A percentile compares a stretch with the other conserved stretches of the same genome.
Conservation (phyloP, 306 rosid genomes). For the Potentilla sterilis region DNA sequence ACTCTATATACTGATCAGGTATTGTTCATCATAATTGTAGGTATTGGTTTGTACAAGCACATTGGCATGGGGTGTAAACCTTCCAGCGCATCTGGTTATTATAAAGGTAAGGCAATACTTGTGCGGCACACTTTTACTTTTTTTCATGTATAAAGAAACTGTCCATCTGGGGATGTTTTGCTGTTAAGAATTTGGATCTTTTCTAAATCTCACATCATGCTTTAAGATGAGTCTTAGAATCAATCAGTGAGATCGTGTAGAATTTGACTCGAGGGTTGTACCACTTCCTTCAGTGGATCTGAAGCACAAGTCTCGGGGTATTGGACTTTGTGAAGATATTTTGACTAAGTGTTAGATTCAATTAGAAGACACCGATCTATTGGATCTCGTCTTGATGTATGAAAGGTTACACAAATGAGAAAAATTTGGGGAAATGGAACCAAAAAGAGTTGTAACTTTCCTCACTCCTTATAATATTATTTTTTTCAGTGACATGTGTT, state of each 20-base stretch:
- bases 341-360: not conserved
- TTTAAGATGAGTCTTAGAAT: not conserved
- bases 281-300: not conserved
- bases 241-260: not conserved
- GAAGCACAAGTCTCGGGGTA: not conserved
- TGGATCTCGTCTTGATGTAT: not conserved
- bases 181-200: not conserved
- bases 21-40: constrained; percentile 35
- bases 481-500: not conserved
- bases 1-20: constrained; percentile 18
- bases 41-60: constrained; percentile 96
- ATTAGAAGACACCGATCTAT: not conserved
- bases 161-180: not conserved
- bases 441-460: not conserved
- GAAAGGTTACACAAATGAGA: not conserved
- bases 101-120: constrained; percentile 61
- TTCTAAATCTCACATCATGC: not conserved
- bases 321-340: not conserved
- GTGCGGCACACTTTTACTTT: constrained; percentile 15
- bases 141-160: constrained; percentile 5
- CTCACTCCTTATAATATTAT: not conserved
- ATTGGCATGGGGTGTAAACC: constrained; percentile 99
- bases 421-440: not conserved
- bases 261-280: not conserved
- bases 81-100: constrained; percentile 96